Conservation (phyloP, 495 filamentous ascomycete species). For the Trichocladium uniseriatum region DNA sequence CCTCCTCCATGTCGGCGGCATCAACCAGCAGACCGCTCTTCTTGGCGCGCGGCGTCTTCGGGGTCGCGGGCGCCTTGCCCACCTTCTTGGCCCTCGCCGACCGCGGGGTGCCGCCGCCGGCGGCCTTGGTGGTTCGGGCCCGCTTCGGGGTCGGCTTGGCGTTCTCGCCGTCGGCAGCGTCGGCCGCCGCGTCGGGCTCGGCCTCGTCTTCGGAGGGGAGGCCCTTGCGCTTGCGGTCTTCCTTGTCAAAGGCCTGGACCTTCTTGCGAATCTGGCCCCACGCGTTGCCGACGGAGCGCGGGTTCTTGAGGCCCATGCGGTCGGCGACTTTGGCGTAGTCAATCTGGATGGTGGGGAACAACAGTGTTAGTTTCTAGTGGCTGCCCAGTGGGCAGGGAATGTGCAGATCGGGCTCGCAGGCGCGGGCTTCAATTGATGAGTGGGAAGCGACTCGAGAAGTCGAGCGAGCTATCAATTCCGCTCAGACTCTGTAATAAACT, state of each 20-base stretch:
- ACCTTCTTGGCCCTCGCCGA: too few relatives aligned
- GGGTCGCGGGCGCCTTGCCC: too few relatives aligned
- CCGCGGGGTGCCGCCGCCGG: too few relatives aligned
- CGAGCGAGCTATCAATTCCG: neutral
- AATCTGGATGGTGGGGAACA: neutral
- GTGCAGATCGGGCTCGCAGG: too few relatives aligned
- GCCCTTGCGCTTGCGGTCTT: slow-evolving; percentile 19
- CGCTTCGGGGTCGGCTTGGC: neutral
- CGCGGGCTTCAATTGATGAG: neutral
- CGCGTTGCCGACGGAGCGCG: slow-evolving; percentile 4
- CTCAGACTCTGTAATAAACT: neutral
- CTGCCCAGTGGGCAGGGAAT: too few relatives aligned
- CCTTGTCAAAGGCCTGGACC: slow-evolving; percentile 9
- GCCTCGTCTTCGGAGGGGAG: slow-evolving; percentile 15
- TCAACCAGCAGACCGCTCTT: neutral
- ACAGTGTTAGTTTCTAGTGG: too few relatives aligned
- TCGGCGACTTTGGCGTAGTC: neutral
- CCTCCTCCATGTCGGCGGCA: neutral
- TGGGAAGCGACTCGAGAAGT: neutral
- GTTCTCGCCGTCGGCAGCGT: neutral
- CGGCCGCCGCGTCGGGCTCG: neutral
- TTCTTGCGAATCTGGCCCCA: slow-evolving; percentile 1
- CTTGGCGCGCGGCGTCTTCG: neutral
- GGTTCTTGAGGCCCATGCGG: neutral
- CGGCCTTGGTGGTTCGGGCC: too few relatives aligned